Conservation (phyloP, 495 filamentous ascomycete species). For the Xylaria scruposa region DNA sequence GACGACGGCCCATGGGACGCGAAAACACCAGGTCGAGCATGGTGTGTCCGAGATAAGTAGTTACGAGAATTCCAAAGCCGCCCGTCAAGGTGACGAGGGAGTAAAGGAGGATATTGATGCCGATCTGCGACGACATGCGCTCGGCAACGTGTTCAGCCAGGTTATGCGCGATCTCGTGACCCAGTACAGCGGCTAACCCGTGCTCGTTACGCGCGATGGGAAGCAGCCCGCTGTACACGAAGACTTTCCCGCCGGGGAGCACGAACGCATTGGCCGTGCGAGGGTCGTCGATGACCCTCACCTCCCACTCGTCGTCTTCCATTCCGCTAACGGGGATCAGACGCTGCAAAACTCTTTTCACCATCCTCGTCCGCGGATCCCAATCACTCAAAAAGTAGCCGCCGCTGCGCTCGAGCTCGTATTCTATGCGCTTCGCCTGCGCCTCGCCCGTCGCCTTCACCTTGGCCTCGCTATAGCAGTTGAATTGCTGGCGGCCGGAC, state of each 20-base stretch:
- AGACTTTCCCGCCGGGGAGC: constrained; percentile 90
- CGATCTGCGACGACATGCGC: constrained; percentile 68
- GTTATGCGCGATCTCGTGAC: constrained; percentile 95
- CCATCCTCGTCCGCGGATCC: constrained; percentile 52
- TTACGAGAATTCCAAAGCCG: constrained; percentile 52
- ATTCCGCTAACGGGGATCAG: constrained; percentile 74
- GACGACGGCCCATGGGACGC: constrained; percentile 71
- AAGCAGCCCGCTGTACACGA: constrained; percentile 86
- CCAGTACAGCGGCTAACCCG: constrained; percentile 82
- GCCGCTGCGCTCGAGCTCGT: constrained; percentile 45
- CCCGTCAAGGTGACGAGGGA: constrained; percentile 58
- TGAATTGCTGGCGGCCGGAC: constrained; percentile 82
- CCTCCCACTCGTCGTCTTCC: constrained; percentile 72
- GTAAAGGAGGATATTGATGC: constrained; percentile 61
- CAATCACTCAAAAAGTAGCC: constrained; percentile 48
- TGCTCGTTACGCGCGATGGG: constrained; percentile 73
- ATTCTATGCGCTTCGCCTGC: constrained; percentile 59
- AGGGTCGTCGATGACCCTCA: constrained; percentile 79
- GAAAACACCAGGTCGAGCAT: constrained; percentile 68
- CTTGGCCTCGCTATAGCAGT: constrained; percentile 64
- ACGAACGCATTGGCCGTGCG: constrained; percentile 80
- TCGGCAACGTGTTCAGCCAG: constrained; percentile 82
- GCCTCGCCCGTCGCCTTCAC: constrained; percentile 62
- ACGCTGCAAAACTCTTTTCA: constrained; percentile 71
- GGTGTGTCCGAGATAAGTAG: constrained; percentile 48